phyloP scores from a whole-genome alignment of 106 monocot species.

The Agapanthus africanus region DNA sequence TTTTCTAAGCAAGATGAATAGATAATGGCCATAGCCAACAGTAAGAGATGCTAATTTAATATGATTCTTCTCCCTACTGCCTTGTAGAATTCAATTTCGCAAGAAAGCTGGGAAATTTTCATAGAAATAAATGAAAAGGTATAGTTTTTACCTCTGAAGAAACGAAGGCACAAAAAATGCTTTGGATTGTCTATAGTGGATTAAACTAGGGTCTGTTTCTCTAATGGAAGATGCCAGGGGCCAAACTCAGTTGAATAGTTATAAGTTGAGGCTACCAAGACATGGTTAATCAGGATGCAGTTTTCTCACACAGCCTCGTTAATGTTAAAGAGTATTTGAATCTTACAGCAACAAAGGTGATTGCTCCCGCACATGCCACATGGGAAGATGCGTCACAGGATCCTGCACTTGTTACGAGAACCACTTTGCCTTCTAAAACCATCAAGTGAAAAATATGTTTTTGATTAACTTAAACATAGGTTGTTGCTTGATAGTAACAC shows the following conservation, averaged over 20 bases:
- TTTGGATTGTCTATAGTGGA: not conserved
- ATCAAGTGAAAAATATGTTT: not conserved
- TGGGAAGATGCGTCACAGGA: slow-evolving; percentile 83
- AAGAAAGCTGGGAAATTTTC: slow-evolving; percentile 4
- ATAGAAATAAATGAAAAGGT: not conserved
- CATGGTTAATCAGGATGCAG: slow-evolving; percentile 2
- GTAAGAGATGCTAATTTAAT: not conserved
- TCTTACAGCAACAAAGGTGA: slow-evolving; percentile 88
- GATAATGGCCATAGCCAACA: not conserved
- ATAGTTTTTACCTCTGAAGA: not conserved
- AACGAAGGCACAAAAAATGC: not conserved
- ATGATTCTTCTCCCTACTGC: not conserved
- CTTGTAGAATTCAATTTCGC: not conserved
- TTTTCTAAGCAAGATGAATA: slow-evolving; percentile 1
- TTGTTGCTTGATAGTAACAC: not conserved
- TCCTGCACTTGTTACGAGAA: slow-evolving; percentile 47
- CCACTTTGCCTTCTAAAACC: not conserved
- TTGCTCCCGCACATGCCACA: slow-evolving; percentile 35
- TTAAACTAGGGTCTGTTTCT: not conserved
- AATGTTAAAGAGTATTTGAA: slow-evolving; percentile 13
- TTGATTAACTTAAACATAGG: not conserved
- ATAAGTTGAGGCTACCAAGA: not conserved
- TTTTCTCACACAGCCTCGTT: not conserved
- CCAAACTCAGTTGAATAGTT: not conserved
- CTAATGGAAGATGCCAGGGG: not conserved